Conservation (phyloP, 495 filamentous ascomycete species). For the Tuber microsphaerosporum region DNA sequence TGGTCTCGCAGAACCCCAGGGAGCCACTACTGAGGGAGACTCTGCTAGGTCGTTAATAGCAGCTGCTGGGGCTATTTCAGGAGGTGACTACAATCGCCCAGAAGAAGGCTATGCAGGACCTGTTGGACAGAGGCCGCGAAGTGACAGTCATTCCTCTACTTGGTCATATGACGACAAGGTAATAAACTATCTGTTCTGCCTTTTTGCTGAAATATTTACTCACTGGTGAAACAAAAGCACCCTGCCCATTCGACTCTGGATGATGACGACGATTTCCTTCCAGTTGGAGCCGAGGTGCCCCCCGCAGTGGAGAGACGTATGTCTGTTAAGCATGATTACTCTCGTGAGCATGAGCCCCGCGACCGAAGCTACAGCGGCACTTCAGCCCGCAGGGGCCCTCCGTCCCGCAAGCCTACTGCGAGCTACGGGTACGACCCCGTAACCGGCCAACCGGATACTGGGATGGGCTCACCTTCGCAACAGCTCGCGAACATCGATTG, state of each 20-base stretch:
- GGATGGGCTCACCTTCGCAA: conserved; percentile 13
- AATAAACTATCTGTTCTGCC: conserved; percentile 8
- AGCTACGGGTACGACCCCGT: conserved; percentile 43
- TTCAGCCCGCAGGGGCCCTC: conserved; percentile 29
- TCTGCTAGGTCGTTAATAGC: conserved; percentile 41
- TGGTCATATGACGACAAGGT: conserved; percentile 37
- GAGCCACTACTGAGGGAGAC: conserved; percentile 9
- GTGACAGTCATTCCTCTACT: conserved; percentile 29
- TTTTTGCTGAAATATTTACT: not conserved
- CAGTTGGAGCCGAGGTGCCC: conserved; percentile 31
- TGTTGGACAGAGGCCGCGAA: conserved; percentile 23
- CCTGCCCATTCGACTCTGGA: conserved; percentile 31
- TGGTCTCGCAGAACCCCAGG: conserved; percentile 8
- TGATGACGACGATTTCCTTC: conserved; percentile 30
- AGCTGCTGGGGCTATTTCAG: conserved; percentile 24
- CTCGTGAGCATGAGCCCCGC: conserved; percentile 18
- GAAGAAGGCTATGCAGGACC: conserved; percentile 8
- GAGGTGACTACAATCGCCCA: not conserved
- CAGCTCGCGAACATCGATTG: conserved; percentile 29
- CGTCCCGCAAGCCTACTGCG: conserved; percentile 45
- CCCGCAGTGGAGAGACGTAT: conserved; percentile 36
- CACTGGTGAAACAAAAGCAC: conserved; percentile 22
- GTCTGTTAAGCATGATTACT: conserved; percentile 34
- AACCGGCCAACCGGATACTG: conserved; percentile 33
- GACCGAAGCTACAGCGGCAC: conserved; percentile 18